Evolutionary conservation across 2,329 filamentous ascomycete genomes (phyloP), one percentile per base, ranked within the genome.

Genomic region (Chrysosporium keratinophilum): DNA sequence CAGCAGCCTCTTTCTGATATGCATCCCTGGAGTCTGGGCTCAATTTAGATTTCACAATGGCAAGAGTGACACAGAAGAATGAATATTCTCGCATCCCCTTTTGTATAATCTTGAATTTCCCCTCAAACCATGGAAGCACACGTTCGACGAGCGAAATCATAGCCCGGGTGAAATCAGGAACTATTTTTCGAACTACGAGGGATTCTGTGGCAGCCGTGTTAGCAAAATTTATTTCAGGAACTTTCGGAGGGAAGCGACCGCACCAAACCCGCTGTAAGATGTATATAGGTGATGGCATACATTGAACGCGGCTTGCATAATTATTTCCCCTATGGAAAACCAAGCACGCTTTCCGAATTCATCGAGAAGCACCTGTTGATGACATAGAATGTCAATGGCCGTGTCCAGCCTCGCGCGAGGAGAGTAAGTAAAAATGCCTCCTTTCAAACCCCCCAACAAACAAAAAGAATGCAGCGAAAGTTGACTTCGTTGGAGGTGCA

Each of bases 381-480:
- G 65, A 1, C 67, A 67, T 1, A 72, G 58, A 23, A 72, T 69
- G 53, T 66, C 63, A 20, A 64, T 64, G 2, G 69, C 69, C 1
- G 64, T 61, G 53, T 72, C 69, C 12, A 71, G 51, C 12, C 69
- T 64, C 20, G 65, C 59, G 23, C 68, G 63, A 6, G 64, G 64
- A 0, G 69, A 71, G 5, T 67, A 63, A 1, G 62, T 61, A 51
- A 70, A 71, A 1, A 70, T 57, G 1, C 64, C 56, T 23, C 67
- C 66, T 11, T 58, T 57, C 1, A 60, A 55, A 1, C 66, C 64
- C 39, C 69, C 68, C 20, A 71, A 65, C 12, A 66, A 67, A 51
- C 69, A 71, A 5, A 67, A 68, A 0, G 68, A 69, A 56, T 71
- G 69, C 5, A 71, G 60, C 0, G 68, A 69, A n/a, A 72, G 57